Evolutionary conservation across 2,329 filamentous ascomycete species (phyloP).

Genomic region (Bipolaris zeicola): DNA sequence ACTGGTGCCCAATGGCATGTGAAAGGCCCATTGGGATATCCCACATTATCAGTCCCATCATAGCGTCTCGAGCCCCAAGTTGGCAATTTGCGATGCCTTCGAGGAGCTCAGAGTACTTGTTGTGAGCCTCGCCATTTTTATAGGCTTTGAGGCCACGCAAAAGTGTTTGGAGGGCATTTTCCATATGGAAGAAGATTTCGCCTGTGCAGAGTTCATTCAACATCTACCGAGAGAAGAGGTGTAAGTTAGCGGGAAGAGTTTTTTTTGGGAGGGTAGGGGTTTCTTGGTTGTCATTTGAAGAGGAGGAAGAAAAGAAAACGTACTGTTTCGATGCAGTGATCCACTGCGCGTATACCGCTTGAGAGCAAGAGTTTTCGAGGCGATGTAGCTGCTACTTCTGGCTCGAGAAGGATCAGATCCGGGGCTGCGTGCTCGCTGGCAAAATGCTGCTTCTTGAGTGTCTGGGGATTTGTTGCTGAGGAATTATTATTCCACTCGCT

Average conservation of each 20-base stretch:
- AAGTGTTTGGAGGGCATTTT: slow-evolving; percentile 30
- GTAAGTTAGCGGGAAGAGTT: background rate
- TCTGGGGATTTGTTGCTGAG: slow-evolving; percentile 25
- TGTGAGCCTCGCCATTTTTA: slow-evolving; percentile 22
- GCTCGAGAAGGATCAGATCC: slow-evolving; percentile 30
- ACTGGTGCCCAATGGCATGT: slow-evolving; percentile 31
- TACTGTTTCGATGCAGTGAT: slow-evolving; percentile 38
- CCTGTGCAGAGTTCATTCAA: slow-evolving; percentile 19
- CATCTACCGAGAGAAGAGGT: slow-evolving; percentile 4
- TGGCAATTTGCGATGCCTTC: slow-evolving; percentile 29
- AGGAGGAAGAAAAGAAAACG: background rate
- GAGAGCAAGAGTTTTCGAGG: slow-evolving; percentile 35
- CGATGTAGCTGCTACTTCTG: slow-evolving; percentile 31
- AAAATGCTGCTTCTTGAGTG: slow-evolving; percentile 36
- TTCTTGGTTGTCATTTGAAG: background rate
- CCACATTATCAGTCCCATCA: slow-evolving; percentile 28
- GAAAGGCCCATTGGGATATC: slow-evolving; percentile 27
- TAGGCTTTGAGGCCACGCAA: slow-evolving; percentile 25
- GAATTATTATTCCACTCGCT: slow-evolving; percentile 34
- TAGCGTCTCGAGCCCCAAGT: slow-evolving; percentile 27
- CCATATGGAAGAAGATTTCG: slow-evolving; percentile 24
- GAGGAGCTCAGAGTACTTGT: slow-evolving; percentile 16
- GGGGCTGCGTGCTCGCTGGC: slow-evolving; percentile 21
- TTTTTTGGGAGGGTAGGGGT: too few species aligned
- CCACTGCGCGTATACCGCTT: slow-evolving; percentile 35